A percentile compares a stretch with the other conserved stretches of the same genome.
Conservation (phyloP, 495 filamentous ascomycete species). For the Aspergillus taichungensis region DNA sequence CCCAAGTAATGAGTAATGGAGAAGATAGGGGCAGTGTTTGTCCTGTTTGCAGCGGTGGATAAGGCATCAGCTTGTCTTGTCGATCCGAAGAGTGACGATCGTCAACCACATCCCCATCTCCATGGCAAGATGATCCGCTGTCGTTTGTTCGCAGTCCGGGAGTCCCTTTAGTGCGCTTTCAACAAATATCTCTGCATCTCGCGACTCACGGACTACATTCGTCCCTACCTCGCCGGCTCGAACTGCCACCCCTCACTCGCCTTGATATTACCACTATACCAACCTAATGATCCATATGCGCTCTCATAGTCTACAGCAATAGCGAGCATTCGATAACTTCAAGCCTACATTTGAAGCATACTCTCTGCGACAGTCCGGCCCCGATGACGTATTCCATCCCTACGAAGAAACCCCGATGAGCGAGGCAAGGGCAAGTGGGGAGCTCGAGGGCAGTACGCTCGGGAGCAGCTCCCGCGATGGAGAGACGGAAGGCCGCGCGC, state of each 20-base stretch:
- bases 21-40: conserved; percentile 9
- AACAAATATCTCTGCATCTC: too few relatives aligned
- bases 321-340: conserved; percentile 8
- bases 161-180: background rate
- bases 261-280: too few relatives aligned
- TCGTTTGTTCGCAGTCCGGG: conserved; percentile 6
- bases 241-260: too few relatives aligned
- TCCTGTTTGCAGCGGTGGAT: conserved; percentile 15
- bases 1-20: too few relatives aligned
- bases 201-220: too few relatives aligned
- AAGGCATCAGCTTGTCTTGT: conserved; percentile 1
- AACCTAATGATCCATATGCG: conserved; percentile 6
- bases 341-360: background rate
- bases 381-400: conserved; percentile 14
- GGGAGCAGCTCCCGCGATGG: conserved; percentile 34
- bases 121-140: background rate
- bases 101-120: background rate
- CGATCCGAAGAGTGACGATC: conserved; percentile 1
- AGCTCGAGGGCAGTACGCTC: conserved; percentile 34
- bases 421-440: conserved; percentile 24
- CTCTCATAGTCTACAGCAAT: conserved; percentile 10
- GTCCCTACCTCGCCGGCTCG: too few relatives aligned
- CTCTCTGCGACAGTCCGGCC: conserved; percentile 5
- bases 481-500: conserved; percentile 17
- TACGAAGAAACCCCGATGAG: conserved; percentile 19